Evolutionary conservation across 148 eudicot species (phyloP), one percentile per base, ranked within the genome.

Genomic region (Fagopyrum esculentum): DNA sequence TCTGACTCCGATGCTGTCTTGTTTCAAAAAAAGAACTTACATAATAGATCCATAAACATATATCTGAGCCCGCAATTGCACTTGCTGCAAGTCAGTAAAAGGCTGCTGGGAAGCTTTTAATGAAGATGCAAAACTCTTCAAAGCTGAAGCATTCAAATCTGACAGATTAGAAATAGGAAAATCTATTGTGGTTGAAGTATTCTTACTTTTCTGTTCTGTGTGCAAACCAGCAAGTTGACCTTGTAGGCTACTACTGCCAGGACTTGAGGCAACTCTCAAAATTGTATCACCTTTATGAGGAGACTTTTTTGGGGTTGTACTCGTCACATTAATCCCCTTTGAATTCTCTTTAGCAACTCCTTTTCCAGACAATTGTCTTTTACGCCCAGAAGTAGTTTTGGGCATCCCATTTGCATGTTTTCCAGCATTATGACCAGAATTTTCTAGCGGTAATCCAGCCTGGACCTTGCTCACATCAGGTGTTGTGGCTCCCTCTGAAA

Each of bases 1-100:
- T 35, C 40, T 35, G 40, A 35, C 40, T 35, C 40, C 3, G 40
- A 35, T 35, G 40, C 40, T 35, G 40, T 35, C 40, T 35, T 35
- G 40, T 35, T 35, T 35, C 40, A 35, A 61, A 52, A 74, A 69
- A 22, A 47, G 12, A 75, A 89, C 94, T 84, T 78, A 92, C 99
- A 95, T 90, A 22, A 95, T 80, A 80, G 97, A 90, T 80, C 99
- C 99, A 81, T 95, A 95, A 76, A 95, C 99, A 86, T 92, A 92
- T 49, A 95, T 95, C 85, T 95, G 99, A 9, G 99, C 97, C 64
- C 98, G 93, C 79, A 95, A 78, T 80, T 95, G 99, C 79, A 95
- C 90, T 89, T 95, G 99, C 75, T 95, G 98, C 74, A 77, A 54
- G 80, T 95, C 99, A 10, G 94, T 85, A 78, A 95, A 92, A 75